Evolutionary conservation across 2,329 filamentous ascomycete species (phyloP).

Genomic region (Botrytis tulipae): DNA sequence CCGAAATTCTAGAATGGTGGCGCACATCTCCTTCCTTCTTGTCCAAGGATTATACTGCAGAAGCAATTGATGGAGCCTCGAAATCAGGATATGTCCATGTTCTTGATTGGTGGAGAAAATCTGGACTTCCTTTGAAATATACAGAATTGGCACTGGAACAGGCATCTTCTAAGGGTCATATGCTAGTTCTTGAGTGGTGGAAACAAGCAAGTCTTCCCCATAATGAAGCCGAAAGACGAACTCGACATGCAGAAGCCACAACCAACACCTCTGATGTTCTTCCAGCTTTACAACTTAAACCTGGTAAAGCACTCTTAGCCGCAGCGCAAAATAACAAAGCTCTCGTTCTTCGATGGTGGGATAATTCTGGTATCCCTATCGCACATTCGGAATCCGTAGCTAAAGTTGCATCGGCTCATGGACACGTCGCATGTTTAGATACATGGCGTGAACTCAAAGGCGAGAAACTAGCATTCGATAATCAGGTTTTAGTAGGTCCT

Average conservation of each 20-base stretch:
- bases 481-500: slow-evolving; percentile 78
- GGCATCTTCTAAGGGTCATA: slow-evolving; percentile 78
- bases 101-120: slow-evolving; percentile 88
- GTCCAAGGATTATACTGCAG: slow-evolving; percentile 72
- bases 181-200: slow-evolving; percentile 94
- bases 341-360: slow-evolving; percentile 84
- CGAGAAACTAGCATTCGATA: slow-evolving; percentile 75
- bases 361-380: slow-evolving; percentile 74
- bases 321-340: slow-evolving; percentile 80
- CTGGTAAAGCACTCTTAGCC: slow-evolving; percentile 79
- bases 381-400: slow-evolving; percentile 79
- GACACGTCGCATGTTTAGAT: slow-evolving; percentile 79
- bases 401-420: slow-evolving; percentile 80
- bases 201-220: slow-evolving; percentile 62
- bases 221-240: slow-evolving; percentile 42
- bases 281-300: slow-evolving; percentile 60
- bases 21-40: slow-evolving; percentile 76
- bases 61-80: slow-evolving; percentile 84
- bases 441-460: slow-evolving; percentile 76
- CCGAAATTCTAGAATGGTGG: slow-evolving; percentile 90
- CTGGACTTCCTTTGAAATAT: slow-evolving; percentile 76
- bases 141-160: slow-evolving; percentile 86
- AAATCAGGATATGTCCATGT: slow-evolving; percentile 81
- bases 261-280: slow-evolving; percentile 27
- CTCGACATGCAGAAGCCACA: slow-evolving; percentile 29